Evolutionary conservation across 352 stramenopile genomes (phyloP).

Genomic region (Phytophthora ohioensis): DNA sequence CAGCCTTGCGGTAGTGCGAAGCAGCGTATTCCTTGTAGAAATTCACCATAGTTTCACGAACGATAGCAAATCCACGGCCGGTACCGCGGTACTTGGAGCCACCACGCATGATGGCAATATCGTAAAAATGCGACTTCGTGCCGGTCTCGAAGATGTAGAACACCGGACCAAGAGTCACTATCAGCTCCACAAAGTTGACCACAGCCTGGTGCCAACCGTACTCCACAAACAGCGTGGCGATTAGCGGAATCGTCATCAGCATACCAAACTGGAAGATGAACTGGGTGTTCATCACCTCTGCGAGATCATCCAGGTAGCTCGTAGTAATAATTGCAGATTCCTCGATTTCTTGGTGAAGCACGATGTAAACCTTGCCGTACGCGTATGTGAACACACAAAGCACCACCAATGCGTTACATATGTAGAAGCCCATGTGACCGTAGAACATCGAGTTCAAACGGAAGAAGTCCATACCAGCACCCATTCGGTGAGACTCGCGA

Average conservation of each 20-base stretch:
- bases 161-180: constrained; percentile 84
- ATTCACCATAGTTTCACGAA: constrained; percentile 85
- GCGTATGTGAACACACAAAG: constrained; percentile 84
- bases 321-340: constrained; percentile 83
- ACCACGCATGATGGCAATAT: constrained; percentile 87
- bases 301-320: constrained; percentile 73
- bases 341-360: constrained; percentile 78
- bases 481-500: constrained; percentile 86
- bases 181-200: constrained; percentile 81
- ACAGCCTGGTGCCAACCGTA: constrained; percentile 86
- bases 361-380: constrained; percentile 90
- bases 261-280: constrained; percentile 92
- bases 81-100: constrained; percentile 89
- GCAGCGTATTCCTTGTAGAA: constrained; percentile 90
- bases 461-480: constrained; percentile 88
- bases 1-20: constrained; percentile 84
- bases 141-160: constrained; percentile 92
- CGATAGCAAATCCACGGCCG: constrained; percentile 85
- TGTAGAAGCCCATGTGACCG: constrained; percentile 91
- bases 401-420: constrained; percentile 84
- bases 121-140: constrained; percentile 88
- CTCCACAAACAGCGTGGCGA: constrained; percentile 86
- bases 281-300: constrained; percentile 84
- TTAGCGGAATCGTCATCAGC: constrained; percentile 88
- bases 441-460: constrained; percentile 92